These are phyloP conservation scores for Populus tremula DNA, from an alignment of 345 rosid species.

Conservation along the genomic window DNA sequence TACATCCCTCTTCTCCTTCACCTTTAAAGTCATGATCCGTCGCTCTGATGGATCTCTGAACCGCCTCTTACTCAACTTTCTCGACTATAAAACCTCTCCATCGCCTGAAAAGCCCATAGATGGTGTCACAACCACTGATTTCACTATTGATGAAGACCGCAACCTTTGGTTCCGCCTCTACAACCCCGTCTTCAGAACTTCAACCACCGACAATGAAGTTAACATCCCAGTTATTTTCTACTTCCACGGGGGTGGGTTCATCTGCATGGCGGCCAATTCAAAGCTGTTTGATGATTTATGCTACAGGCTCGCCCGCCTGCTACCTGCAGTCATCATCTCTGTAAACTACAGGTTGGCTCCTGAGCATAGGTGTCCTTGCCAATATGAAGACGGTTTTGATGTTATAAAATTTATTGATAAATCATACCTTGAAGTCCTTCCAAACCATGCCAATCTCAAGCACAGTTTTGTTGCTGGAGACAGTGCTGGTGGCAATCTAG, in stretches of 20 bases:
- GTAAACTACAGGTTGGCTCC: constrained; percentile 39
- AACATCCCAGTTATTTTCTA: constrained; percentile 30
- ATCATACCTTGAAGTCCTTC: not conserved
- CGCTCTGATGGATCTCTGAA: not conserved
- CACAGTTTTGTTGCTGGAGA: constrained; percentile 16
- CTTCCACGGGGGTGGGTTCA: constrained; percentile 43
- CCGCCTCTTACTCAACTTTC: not conserved
- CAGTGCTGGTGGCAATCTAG: constrained; percentile 19
- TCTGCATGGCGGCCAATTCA: constrained; percentile 19
- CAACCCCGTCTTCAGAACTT: constrained; percentile 19
- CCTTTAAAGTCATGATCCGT: not conserved
- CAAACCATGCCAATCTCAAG: not conserved
- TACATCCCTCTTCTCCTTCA: not conserved
- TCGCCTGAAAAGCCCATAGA: not conserved
- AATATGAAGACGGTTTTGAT: constrained; percentile 32
- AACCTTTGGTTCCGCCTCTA: constrained; percentile 36
- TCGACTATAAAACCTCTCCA: constrained; percentile 1
- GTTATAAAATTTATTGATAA: constrained; percentile 8
- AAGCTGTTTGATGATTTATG: constrained; percentile 22
- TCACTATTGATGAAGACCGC: constrained; percentile 12
- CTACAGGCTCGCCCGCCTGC: constrained; percentile 17
- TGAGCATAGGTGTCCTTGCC: constrained; percentile 34
- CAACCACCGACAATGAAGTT: not conserved
- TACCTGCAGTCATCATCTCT: constrained; percentile 26
- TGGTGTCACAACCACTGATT: constrained; percentile 23